Conservation (phyloP, 2,329 filamentous ascomycete species). For the Lachnellula hyalina region DNA sequence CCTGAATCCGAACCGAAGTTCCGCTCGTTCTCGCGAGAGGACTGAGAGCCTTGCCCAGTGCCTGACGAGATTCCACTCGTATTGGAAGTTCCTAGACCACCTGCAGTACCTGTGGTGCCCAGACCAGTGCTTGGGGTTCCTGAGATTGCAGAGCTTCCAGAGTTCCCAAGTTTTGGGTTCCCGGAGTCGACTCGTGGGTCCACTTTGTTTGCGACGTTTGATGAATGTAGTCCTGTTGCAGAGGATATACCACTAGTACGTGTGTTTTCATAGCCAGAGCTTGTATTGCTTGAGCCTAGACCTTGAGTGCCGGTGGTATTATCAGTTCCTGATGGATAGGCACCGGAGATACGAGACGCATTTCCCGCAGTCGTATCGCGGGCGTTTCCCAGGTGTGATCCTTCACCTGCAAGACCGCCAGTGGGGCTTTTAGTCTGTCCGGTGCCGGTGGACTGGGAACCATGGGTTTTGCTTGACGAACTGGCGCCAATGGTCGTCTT, state of each 20-base stretch:
- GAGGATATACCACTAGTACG: background rate
- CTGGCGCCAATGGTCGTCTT: background rate
- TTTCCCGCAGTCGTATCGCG: conserved; percentile 1
- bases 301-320: background rate
- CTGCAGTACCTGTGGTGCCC: no score
- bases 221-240: conserved; percentile 30
- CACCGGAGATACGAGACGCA: background rate
- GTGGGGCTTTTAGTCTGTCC: background rate
- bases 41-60: background rate
- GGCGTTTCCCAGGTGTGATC: conserved; percentile 1
- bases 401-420: conserved; percentile 3
- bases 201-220: conserved; percentile 36
- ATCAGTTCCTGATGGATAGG: background rate
- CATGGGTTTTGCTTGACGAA: background rate
- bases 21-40: background rate
- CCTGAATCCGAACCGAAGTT: background rate
- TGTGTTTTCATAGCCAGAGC: background rate
- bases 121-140: background rate
- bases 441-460: background rate
- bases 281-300: background rate
- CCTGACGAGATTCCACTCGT: no score
- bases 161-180: conserved; percentile 37
- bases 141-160: conserved; percentile 19
- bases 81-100: no score
- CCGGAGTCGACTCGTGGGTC: conserved; percentile 47